Evolutionary conservation across 2,329 filamentous ascomycete species (phyloP), one percentile per base, ranked within the genome.

Genomic region (Arthrinium puccinioides): DNA sequence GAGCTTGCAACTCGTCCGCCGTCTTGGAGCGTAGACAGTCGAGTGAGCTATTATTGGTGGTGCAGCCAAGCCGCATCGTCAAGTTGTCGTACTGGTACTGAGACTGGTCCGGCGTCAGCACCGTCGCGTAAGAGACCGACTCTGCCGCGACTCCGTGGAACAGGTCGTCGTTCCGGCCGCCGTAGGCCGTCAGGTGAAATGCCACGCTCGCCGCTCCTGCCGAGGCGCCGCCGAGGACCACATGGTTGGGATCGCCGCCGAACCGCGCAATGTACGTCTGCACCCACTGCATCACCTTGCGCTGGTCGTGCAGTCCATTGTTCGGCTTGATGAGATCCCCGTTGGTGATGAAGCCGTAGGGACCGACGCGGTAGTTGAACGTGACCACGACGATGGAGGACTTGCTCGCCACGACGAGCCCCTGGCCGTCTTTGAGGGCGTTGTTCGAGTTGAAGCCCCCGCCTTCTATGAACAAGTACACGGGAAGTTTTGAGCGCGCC

Each of bases 341-440:
- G 38, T 76, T 67, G 2, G 76, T 74, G 10, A 89, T 66, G 52
- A 88, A 89, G 0, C 85, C 84, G 46, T 79, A 87, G 0, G 75
- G 71, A 0, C 84, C 84, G 9, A 89, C 82, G 5, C 85, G 78
- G 53, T 89, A 88, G 59, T 87, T 88, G 59, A 86, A 72, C 9
- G 70, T 80, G 2, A 89, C 81, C 1, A 87, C 75, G 0, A 89
- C 61, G 19, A 87, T 79, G 32, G 74, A 67, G 40, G 72, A 61
- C 25, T 69, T 65, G 14, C 74, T 73, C 0, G 77, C 79, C 21
- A 66, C 54, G 20, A 81, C 66, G n/a, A 88, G 57, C 1, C 72
- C 75, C 1, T 68, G 70, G 1, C 74, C 80, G 45, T 86, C 74
- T 46, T 74, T 68, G 42, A 81, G 70, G 1, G 63, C 50, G 39